These are phyloP conservation scores for Sanguinoderma infundibulare DNA, from an alignment of 1,284 basidiomycete species.

Conservation along the genomic window DNA sequence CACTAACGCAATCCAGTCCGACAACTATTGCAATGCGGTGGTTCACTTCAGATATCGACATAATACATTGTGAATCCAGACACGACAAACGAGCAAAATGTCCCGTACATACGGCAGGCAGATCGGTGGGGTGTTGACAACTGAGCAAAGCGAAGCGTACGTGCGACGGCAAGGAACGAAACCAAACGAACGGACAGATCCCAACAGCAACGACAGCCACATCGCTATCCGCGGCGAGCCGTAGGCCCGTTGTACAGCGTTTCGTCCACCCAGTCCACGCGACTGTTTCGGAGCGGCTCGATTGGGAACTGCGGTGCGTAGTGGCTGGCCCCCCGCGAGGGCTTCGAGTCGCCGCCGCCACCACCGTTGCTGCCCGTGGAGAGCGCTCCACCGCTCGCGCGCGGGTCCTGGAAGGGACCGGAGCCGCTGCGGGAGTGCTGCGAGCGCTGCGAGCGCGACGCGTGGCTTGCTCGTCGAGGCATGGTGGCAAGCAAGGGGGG, in stretches of 20 bases:
- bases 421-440: conserved; percentile 6
- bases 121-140: not conserved
- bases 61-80: conserved; percentile 1
- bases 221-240: not conserved
- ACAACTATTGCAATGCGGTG: no score
- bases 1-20: no score
- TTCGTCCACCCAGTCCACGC: conserved; percentile 50
- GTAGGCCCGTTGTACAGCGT: conserved; percentile 45
- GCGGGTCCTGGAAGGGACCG: not conserved
- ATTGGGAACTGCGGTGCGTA: conserved; percentile 25
- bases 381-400: conserved; percentile 4
- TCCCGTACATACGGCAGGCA: not conserved
- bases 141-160: not conserved
- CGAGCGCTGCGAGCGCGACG: conserved; percentile 4
- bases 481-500: not conserved
- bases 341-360: conserved; percentile 5
- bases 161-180: not conserved
- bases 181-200: not conserved
- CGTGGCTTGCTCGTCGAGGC: not conserved
- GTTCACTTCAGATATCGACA: no score
- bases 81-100: conserved; percentile 5
- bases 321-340: conserved; percentile 11
- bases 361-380: no score
- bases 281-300: conserved; percentile 27
- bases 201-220: not conserved